A percentile compares a stretch with the other conserved stretches of the same genome.
These are phyloP conservation scores for Sclerotinia subarctica DNA, from an alignment of 2,329 filamentous ascomycete genomes.

Conservation along the genomic window DNA sequence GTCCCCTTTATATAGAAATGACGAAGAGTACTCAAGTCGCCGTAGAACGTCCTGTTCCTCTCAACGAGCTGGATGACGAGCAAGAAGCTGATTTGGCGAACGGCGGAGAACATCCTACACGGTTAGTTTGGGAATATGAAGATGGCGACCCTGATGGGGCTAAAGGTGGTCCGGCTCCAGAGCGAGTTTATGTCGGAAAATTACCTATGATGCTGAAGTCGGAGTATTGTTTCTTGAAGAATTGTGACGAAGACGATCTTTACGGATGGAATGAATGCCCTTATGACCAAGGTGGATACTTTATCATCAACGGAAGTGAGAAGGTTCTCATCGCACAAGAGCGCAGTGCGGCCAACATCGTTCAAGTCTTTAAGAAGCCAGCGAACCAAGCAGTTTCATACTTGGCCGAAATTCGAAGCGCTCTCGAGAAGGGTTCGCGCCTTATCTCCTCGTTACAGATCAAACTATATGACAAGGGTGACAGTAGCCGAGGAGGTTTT, in stretches of 20 bases:
- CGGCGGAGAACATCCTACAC: conserved; percentile 57
- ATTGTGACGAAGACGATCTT: conserved; percentile 78
- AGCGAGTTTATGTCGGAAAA: conserved; percentile 83
- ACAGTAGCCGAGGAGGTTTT: conserved; percentile 72
- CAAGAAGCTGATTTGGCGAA: conserved; percentile 54
- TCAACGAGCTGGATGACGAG: conserved; percentile 66
- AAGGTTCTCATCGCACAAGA: conserved; percentile 98
- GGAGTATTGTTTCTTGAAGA: conserved; percentile 85
- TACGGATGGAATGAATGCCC: conserved; percentile 95
- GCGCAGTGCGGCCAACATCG: conserved; percentile 95
- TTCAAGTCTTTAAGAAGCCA: conserved; percentile 98
- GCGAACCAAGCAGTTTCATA: conserved; percentile 88
- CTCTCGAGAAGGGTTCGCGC: conserved; percentile 91
- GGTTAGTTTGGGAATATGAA: conserved; percentile 58
- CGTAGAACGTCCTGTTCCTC: conserved; percentile 66
- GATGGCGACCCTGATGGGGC: conserved; percentile 44
- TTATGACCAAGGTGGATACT: conserved; percentile 97
- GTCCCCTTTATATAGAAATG: conserved; percentile 86
- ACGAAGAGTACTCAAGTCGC: conserved; percentile 81
- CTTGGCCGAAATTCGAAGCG: conserved; percentile 92
- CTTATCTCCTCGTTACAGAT: conserved; percentile 90
- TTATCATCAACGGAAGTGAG: conserved; percentile 98
- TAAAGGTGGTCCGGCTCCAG: conserved; percentile 46
- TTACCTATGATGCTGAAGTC: conserved; percentile 98
- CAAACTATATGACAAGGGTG: conserved; percentile 84